phyloP scores from a whole-genome alignment of 257 asterid species.

The Rubia yunnanensis region DNA sequence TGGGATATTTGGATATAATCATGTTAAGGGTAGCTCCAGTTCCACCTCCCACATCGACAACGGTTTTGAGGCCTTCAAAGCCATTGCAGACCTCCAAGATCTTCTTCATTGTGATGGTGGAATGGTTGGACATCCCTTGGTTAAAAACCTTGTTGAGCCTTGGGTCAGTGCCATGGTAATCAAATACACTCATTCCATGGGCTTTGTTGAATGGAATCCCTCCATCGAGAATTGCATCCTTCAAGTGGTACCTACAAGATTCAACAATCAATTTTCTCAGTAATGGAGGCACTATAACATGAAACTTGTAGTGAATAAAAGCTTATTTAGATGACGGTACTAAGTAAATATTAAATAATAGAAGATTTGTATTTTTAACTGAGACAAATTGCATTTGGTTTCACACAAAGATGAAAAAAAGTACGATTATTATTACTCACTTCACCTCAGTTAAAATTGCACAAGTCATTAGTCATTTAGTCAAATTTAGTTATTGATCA shows the following conservation, averaged over 20 bases:
- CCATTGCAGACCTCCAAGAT: slow-evolving; percentile 56
- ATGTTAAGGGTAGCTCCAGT: slow-evolving; percentile 56
- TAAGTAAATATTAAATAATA: too few relatives aligned
- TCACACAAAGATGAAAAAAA: too few relatives aligned
- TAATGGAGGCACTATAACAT: too few relatives aligned
- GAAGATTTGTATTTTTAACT: too few relatives aligned
- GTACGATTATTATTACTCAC: too few relatives aligned
- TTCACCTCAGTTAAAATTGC: too few relatives aligned
- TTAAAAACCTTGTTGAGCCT: slow-evolving; percentile 76
- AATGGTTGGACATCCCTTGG: slow-evolving; percentile 64
- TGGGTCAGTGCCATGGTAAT: slow-evolving; percentile 68
- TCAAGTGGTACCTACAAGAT: slow-evolving; percentile 52
- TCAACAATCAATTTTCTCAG: too few relatives aligned
- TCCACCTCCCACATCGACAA: slow-evolving; percentile 91
- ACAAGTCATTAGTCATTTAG: too few relatives aligned
- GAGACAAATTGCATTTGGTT: too few relatives aligned
- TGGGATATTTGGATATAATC: slow-evolving; percentile 55
- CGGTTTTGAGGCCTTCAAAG: slow-evolving; percentile 47
- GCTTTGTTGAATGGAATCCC: slow-evolving; percentile 84
- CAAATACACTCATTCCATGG: slow-evolving; percentile 75
- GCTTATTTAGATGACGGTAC: too few relatives aligned
- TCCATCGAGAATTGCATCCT: slow-evolving; percentile 88
- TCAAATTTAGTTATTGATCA: too few relatives aligned
- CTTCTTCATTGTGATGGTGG: slow-evolving; percentile 62
- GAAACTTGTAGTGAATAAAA: too few relatives aligned